Evolutionary conservation across 1,284 basidiomycete species (phyloP), one percentile per base, ranked within the genome.

Genomic region (Leccinum discolor): DNA sequence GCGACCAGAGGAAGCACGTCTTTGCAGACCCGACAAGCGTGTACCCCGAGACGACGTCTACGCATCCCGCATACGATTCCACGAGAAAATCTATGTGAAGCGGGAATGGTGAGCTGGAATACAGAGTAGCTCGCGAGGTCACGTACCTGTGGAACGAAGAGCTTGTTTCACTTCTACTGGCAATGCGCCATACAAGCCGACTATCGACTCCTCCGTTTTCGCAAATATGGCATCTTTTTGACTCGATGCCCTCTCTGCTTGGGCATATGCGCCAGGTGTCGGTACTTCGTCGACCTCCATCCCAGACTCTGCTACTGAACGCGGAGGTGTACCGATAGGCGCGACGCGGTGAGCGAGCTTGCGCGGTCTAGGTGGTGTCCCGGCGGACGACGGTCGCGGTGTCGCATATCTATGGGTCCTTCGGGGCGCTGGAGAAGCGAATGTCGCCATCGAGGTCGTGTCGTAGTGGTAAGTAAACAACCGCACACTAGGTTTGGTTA

Each of bases 1-100:
- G 88, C 69, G 92, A 89, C 92, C 92, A 94, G 42, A 93, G 89
- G 76, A 91, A 94, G 74, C 91, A 92, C 8, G 90, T 92, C 69
- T 86, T 83, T 12, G 81, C 78, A 52, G 92, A 92, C 32, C 86
- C 85, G 38, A 93, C 85, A 47, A 93, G 82, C 7, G 90, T 88
- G 73, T 90, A 93, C 8, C 90, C 90, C 21, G 90, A 91, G 59
- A 82, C 65, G 8, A 85, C 83, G 73, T 94, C 92, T 23, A 93
- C 85, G 59, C 84, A 85, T 42, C 91, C 92, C 7, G 86, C 84
- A 66, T 89, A 93, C 8, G 84, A 80, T 65, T 91, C 88, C 62
- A 81, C 80, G 67, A 84, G 84, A 73, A 91, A 90, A 71, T 93
- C 92, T 93, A 59, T 12, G 59, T 58, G 16, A 56, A 65, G 16